phyloP scores from a whole-genome alignment of 2,329 filamentous ascomycete genomes.

The Teratosphaeria pseudoeucalypti region DNA sequence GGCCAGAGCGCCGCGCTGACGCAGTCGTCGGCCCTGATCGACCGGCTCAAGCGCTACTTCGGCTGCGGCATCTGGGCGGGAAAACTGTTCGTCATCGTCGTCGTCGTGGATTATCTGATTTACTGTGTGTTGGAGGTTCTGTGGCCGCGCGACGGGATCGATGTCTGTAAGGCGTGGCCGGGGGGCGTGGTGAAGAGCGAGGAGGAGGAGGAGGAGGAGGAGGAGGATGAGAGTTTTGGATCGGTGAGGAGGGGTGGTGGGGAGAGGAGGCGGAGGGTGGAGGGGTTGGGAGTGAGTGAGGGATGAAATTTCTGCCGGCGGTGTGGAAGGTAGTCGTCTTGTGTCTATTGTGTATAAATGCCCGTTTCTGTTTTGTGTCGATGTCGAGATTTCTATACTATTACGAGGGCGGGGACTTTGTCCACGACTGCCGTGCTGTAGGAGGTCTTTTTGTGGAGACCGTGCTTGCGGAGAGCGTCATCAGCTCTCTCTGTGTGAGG shows the following conservation, averaged over 20 bases:
- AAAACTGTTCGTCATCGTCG: slow-evolving; percentile 91
- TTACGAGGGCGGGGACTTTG: too few relatives aligned
- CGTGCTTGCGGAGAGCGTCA: too few relatives aligned
- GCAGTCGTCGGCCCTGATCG: slow-evolving; percentile 84
- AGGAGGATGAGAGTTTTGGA: slow-evolving; percentile 7
- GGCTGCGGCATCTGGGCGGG: slow-evolving; percentile 98
- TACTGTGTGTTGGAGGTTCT: slow-evolving; percentile 81
- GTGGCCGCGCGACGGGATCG: slow-evolving; percentile 75
- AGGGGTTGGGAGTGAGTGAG: too few relatives aligned
- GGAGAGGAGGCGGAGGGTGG: too few relatives aligned
- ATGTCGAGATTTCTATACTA: too few relatives aligned
- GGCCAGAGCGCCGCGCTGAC: slow-evolving; percentile 33
- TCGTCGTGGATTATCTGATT: slow-evolving; percentile 85
- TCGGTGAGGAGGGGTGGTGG: slow-evolving; percentile 1
- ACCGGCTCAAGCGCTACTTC: slow-evolving; percentile 90
- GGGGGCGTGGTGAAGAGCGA: slow-evolving; percentile 4
- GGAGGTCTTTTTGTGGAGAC: too few relatives aligned
- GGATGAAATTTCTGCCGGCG: too few relatives aligned
- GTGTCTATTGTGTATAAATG: too few relatives aligned
- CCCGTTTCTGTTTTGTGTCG: too few relatives aligned
- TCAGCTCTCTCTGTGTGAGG: too few relatives aligned
- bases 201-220: slow-evolving; percentile 1
- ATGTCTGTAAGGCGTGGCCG: slow-evolving; percentile 86
- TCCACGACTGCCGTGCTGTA: too few relatives aligned
- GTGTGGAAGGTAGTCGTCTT: too few relatives aligned